Conservation (phyloP, 768 basidiomycete genomes). For the Naganishia friedmannii region DNA sequence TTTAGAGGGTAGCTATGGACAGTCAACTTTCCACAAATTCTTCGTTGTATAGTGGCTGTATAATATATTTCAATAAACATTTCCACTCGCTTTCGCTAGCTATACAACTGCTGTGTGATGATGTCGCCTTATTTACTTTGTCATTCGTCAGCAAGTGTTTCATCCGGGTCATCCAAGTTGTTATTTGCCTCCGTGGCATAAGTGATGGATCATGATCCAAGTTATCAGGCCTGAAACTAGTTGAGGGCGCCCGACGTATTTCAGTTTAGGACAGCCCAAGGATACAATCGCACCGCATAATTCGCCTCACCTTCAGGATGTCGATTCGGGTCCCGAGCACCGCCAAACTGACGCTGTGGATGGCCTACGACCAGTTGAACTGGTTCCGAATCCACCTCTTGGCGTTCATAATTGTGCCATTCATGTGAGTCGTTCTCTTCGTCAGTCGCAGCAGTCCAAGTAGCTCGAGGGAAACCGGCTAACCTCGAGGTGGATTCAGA, state of each 20-base stretch:
- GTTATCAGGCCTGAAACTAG: background rate
- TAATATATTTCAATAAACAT: background rate
- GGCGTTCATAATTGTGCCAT: constrained; percentile 32
- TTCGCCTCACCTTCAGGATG: background rate
- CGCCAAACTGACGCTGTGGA: background rate
- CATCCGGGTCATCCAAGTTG: background rate
- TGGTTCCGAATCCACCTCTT: constrained; percentile 17
- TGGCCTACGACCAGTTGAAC: constrained; percentile 6
- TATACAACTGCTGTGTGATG: background rate
- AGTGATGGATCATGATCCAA: background rate
- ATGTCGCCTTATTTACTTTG: background rate
- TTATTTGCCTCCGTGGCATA: background rate
- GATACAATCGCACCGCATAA: background rate
- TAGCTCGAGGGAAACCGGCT: background rate
- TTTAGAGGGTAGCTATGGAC: no score
- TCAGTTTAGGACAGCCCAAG: background rate
- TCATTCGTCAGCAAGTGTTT: constrained; percentile 7
- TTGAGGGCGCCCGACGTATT: background rate
- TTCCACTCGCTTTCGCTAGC: background rate
- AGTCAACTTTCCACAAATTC: no score
- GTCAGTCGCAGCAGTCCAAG: background rate
- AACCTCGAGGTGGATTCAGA: background rate
- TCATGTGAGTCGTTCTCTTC: constrained; percentile 23
- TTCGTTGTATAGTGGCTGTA: background rate
- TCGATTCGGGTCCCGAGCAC: background rate